These are phyloP conservation scores for Lathyrus oleraceus DNA, from an alignment of 306 rosid genomes.

Conservation along the genomic window DNA sequence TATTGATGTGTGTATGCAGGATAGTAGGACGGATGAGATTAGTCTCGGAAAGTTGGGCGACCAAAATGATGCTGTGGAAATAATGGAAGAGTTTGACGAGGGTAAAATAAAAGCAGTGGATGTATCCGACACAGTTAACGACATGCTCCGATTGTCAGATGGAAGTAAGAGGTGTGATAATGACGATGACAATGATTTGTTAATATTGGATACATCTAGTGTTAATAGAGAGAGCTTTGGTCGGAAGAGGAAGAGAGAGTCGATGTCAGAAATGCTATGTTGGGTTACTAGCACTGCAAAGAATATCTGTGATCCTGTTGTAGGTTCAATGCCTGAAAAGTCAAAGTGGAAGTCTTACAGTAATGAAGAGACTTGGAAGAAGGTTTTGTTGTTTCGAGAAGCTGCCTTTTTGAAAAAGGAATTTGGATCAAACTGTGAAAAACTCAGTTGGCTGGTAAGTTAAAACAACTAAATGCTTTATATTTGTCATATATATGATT, in stretches of 20 bases:
- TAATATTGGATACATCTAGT: conserved; percentile 40
- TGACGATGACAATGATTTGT: conserved; percentile 33
- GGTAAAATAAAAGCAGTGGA: conserved; percentile 8
- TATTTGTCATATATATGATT: conserved; percentile 2
- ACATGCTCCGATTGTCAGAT: conserved; percentile 32
- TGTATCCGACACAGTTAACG: conserved; percentile 30
- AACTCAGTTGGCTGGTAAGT: conserved; percentile 62
- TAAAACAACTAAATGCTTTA: neutral
- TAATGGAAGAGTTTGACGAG: conserved; percentile 13
- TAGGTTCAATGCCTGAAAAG: conserved; percentile 66
- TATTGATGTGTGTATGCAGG: conserved; percentile 31
- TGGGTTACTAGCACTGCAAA: conserved; percentile 68
- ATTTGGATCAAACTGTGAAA: conserved; percentile 46
- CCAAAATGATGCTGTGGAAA: conserved; percentile 12
- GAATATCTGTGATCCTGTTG: conserved; percentile 62
- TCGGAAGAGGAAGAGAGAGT: conserved; percentile 56
- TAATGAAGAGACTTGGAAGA: conserved; percentile 65
- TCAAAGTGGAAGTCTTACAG: conserved; percentile 65
- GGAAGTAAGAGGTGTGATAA: conserved; percentile 34
- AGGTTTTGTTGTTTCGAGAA: conserved; percentile 71
- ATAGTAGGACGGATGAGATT: conserved; percentile 7
- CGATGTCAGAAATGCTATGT: conserved; percentile 44
- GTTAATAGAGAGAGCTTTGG: conserved; percentile 36
- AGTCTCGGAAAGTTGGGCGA: neutral
- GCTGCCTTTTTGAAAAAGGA: conserved; percentile 50